Evolutionary conservation across 768 basidiomycete genomes (phyloP).

Genomic region (Trametes cingulata): DNA sequence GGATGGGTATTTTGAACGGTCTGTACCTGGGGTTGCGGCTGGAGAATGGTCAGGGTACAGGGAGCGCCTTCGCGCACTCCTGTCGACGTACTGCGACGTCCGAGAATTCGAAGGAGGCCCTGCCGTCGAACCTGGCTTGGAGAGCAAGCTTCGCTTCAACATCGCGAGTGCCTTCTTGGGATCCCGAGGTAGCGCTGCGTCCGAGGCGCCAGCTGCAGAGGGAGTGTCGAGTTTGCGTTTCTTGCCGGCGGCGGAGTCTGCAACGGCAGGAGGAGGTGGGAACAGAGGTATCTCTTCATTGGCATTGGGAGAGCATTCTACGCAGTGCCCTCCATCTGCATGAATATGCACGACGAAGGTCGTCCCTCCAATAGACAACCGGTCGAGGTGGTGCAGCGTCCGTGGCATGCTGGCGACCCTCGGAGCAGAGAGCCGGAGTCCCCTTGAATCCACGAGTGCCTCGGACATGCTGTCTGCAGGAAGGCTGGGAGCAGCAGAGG

Average conservation of each 20-base stretch:
- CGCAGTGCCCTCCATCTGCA: constrained; percentile 58
- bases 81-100: constrained; percentile 53
- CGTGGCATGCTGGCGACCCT: constrained; percentile 71
- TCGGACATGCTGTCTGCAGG: neutral
- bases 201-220: neutral
- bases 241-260: constrained; percentile 15
- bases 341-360: constrained; percentile 74
- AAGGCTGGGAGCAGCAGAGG: constrained; percentile 20
- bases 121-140: constrained; percentile 39
- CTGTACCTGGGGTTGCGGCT: constrained; percentile 36
- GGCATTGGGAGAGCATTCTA: constrained; percentile 53
- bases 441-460: constrained; percentile 23
- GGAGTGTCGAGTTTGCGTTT: constrained; percentile 29
- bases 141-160: constrained; percentile 65
- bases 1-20: constrained; percentile 8
- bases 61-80: constrained; percentile 69
- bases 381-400: constrained; percentile 62
- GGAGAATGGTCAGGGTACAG: constrained; percentile 51
- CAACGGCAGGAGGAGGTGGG: constrained; percentile 25
- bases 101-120: neutral
- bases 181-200: constrained; percentile 36
- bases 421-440: constrained; percentile 60
- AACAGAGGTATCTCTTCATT: constrained; percentile 64
- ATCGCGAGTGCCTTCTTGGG: constrained; percentile 65
- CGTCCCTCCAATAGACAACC: constrained; percentile 67